Evolutionary conservation across 495 filamentous ascomycete species (phyloP).

Genomic region (Symbiotaphrina buchneri): DNA sequence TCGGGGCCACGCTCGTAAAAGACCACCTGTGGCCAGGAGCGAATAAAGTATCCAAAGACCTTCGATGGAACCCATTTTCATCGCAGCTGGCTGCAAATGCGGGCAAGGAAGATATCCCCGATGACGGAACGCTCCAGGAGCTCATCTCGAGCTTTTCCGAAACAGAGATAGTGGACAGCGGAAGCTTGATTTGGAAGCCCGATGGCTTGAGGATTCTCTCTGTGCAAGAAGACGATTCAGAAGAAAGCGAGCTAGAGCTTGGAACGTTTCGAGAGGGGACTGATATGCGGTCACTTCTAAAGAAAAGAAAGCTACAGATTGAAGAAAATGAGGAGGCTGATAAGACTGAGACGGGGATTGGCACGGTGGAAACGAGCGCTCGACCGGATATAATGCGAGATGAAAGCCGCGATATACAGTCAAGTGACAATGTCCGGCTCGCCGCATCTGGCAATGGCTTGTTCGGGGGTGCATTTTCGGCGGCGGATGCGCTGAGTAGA

Average conservation of each 20-base stretch:
- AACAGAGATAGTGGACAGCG: conserved; percentile 11
- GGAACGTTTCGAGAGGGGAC: too few species aligned
- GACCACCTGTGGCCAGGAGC: conserved; percentile 18
- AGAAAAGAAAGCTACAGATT: conserved; percentile 9
- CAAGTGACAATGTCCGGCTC: too few species aligned
- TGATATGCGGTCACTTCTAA: conserved; percentile 7
- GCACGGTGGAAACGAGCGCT: too few species aligned
- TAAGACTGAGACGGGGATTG: conserved; percentile 3
- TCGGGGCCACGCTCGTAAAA: conserved; percentile 5
- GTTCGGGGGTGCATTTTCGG: too few species aligned
- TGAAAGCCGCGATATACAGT: too few species aligned
- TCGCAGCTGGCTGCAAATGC: conserved; percentile 12
- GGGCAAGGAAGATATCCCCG: conserved; percentile 12
- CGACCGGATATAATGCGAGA: too few species aligned
- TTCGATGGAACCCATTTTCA: conserved; percentile 24
- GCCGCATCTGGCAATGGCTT: too few species aligned
- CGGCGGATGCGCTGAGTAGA: too few species aligned
- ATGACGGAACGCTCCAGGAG: conserved; percentile 9
- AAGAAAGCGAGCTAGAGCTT: too few species aligned
- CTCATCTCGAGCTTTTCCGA: background rate
- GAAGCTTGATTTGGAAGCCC: conserved; percentile 22
- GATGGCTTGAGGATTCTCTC: conserved; percentile 28
- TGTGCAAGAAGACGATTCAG: too few species aligned
- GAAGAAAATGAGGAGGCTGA: conserved; percentile 10
- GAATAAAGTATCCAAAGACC: conserved; percentile 17